Evolutionary conservation across 2,329 filamentous ascomycete species (phyloP).

Genomic region (Stachybotrys echinatus): DNA sequence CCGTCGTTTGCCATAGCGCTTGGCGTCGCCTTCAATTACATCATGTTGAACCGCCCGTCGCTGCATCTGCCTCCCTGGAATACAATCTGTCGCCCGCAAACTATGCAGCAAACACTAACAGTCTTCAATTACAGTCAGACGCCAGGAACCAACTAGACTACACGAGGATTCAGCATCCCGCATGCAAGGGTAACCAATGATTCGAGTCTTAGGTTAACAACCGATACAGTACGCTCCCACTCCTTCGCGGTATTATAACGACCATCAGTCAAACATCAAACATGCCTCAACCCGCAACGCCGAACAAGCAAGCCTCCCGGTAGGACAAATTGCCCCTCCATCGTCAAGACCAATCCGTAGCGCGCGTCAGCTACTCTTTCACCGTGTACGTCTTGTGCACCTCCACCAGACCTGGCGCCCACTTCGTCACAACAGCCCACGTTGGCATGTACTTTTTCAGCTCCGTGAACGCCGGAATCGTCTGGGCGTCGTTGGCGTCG

Average conservation of each 20-base stretch:
- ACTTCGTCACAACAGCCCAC: slow-evolving; percentile 77
- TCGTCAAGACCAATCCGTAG: slow-evolving; percentile 25
- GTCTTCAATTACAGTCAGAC: too few relatives aligned
- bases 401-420: slow-evolving; percentile 73
- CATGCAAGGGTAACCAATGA: background rate
- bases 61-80: too few relatives aligned
- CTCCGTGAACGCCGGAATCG: slow-evolving; percentile 82
- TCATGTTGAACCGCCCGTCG: too few relatives aligned
- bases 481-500: slow-evolving; percentile 67
- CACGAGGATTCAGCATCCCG: background rate
- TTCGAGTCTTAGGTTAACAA: background rate
- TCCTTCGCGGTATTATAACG: background rate
- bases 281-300: background rate
- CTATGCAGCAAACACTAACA: too few relatives aligned
- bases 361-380: slow-evolving; percentile 24
- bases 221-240: background rate
- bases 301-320: background rate
- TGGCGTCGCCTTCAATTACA: too few relatives aligned
- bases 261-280: slow-evolving; percentile 3
- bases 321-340: background rate
- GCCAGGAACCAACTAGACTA: too few relatives aligned
- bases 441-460: slow-evolving; percentile 67
- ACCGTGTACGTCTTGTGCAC: slow-evolving; percentile 50
- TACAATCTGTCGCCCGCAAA: too few relatives aligned
- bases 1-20: too few relatives aligned